Percentiles rank a stretch among this genome's conserved stretches.
Evolutionary conservation across 192 early-diverging fungal species (phyloP).

Genomic region (Dissophora globulifera): DNA sequence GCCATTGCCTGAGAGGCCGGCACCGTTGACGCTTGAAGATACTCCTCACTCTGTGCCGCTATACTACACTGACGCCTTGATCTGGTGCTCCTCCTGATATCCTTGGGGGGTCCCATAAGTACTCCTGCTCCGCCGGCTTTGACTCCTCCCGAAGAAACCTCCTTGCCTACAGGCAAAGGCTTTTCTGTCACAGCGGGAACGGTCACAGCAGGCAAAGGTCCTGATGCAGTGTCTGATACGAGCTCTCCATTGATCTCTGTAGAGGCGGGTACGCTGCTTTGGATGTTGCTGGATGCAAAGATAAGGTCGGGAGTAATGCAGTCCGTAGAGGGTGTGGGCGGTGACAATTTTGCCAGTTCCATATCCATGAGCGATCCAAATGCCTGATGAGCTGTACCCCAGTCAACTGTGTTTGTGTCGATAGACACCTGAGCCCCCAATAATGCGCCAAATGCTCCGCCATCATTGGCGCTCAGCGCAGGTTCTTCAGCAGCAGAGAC

Average conservation of each 20-base stretch:
- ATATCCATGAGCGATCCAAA: slow-evolving; percentile 48
- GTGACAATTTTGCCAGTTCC: slow-evolving; percentile 33
- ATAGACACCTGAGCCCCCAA: neutral
- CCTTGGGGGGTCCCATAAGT: neutral
- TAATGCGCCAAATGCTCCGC: neutral
- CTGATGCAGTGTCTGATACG: no score
- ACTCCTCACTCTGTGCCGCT: slow-evolving; percentile 23
- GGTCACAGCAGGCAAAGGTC: no score
- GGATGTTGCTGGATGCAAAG: slow-evolving; percentile 13
- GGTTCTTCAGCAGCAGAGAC: neutral
- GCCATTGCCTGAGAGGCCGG: no score
- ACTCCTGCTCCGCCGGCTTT: neutral
- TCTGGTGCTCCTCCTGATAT: slow-evolving; percentile 31
- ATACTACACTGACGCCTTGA: slow-evolving; percentile 20
- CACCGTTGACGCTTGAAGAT: no score
- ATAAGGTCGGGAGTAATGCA: slow-evolving; percentile 42
- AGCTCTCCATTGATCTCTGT: slow-evolving; percentile 1
- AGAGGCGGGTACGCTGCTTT: neutral
- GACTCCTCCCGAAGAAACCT: neutral
- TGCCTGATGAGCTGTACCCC: slow-evolving; percentile 8
- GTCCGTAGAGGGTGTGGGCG: slow-evolving; percentile 1
- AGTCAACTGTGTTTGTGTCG: slow-evolving; percentile 8
- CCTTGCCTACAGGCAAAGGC: neutral
- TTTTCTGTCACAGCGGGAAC: neutral
- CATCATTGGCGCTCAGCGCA: neutral